Conservation (phyloP, 176 grass and related monocot genomes). For the Themeda triandra region DNA sequence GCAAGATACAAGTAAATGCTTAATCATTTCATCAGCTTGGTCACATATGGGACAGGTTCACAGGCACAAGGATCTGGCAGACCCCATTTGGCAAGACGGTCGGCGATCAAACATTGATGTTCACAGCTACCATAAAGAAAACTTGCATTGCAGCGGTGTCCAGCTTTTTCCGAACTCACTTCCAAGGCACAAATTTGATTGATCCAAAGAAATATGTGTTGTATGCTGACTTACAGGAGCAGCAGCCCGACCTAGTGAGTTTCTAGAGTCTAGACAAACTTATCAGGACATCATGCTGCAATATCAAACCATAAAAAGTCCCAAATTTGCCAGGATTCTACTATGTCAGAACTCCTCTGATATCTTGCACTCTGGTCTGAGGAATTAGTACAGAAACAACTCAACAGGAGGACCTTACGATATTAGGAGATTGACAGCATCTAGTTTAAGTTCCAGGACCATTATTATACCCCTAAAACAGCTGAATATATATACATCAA, state of each 20-base stretch:
- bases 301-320: neutral
- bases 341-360: neutral
- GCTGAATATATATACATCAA: neutral
- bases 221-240: neutral
- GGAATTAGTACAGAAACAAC: neutral
- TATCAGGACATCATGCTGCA: neutral
- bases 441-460: neutral
- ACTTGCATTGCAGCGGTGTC: neutral
- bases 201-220: neutral
- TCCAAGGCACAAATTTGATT: neutral
- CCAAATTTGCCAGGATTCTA: neutral
- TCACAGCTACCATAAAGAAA: neutral
- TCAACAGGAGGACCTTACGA: neutral
- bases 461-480: slow-evolving; percentile 9
- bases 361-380: neutral
- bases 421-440: neutral
- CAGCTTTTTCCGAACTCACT: neutral
- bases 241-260: neutral
- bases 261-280: neutral
- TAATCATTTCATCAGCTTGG: neutral
- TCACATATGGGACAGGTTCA: neutral
- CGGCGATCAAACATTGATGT: neutral
- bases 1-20: neutral
- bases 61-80: neutral
- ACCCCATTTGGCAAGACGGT: neutral